phyloP scores from a whole-genome alignment of 352 stramenopile species.

The Phytophthora kernoviae region DNA sequence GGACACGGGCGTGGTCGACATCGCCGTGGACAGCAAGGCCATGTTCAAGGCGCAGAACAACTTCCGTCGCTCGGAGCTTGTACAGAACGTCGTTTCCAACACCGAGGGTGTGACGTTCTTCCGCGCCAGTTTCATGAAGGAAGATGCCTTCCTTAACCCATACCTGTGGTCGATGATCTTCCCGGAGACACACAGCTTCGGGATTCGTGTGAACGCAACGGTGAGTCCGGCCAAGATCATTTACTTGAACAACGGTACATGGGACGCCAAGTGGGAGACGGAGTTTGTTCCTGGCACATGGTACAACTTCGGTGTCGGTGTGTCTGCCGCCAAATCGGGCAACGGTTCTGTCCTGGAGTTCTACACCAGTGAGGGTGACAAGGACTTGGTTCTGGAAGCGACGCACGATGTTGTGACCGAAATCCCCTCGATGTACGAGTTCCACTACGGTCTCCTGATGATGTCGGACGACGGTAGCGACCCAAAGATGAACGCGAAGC shows the following conservation, averaged over 20 bases:
- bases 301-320: slow-evolving; percentile 71
- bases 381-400: slow-evolving; percentile 36
- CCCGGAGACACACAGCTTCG: slow-evolving; percentile 55
- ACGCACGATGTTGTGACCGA: slow-evolving; percentile 36
- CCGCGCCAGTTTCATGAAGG: slow-evolving; percentile 58
- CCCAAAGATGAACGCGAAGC: slow-evolving; percentile 38
- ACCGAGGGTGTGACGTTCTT: slow-evolving; percentile 52
- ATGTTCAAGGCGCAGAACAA: slow-evolving; percentile 54
- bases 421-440: slow-evolving; percentile 36
- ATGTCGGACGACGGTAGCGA: slow-evolving; percentile 43
- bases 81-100: slow-evolving; percentile 53
- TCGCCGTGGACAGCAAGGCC: slow-evolving; percentile 51
- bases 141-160: slow-evolving; percentile 51
- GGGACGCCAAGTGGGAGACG: slow-evolving; percentile 53
- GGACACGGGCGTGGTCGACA: slow-evolving; percentile 57
- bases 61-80: slow-evolving; percentile 65
- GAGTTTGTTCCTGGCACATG: slow-evolving; percentile 53
- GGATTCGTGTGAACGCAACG: slow-evolving; percentile 58
- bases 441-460: slow-evolving; percentile 53
- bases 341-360: slow-evolving; percentile 40
- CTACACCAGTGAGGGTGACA: slow-evolving; percentile 54
- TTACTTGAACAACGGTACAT: slow-evolving; percentile 50
- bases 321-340: slow-evolving; percentile 26
- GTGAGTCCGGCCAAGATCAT: slow-evolving; percentile 49
- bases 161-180: slow-evolving; percentile 67